These are phyloP conservation scores for Aegilops umbellulata DNA, from an alignment of 176 grass and related monocot genomes.

Conservation along the genomic window DNA sequence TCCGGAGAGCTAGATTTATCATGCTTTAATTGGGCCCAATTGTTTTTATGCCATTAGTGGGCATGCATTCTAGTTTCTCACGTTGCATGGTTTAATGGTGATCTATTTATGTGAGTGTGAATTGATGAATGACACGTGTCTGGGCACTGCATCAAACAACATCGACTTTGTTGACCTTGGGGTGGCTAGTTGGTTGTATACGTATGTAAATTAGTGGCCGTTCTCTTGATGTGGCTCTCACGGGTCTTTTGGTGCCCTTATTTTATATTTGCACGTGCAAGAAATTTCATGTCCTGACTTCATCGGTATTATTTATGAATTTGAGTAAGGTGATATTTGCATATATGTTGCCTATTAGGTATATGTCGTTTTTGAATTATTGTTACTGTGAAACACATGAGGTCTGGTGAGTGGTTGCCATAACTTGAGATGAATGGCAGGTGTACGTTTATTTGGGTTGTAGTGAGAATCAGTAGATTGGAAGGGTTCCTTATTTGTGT, in stretches of 20 bases:
- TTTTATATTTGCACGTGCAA: background rate
- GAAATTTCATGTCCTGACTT: background rate
- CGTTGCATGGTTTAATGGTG: background rate
- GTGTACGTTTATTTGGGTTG: background rate
- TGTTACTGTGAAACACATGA: background rate
- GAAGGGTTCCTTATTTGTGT: background rate
- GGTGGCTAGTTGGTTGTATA: background rate
- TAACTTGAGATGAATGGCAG: background rate
- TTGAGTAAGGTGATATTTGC: background rate
- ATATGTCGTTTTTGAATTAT: conserved; percentile 2
- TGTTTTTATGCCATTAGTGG: background rate
- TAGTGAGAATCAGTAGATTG: background rate
- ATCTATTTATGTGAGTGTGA: background rate
- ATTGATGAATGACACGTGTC: conserved; percentile 2
- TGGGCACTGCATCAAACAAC: background rate
- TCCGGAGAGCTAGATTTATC: background rate
- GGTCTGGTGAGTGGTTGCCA: background rate
- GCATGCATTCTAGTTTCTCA: background rate
- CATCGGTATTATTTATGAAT: background rate
- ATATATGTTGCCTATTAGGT: background rate
- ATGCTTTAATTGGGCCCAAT: conserved; percentile 3
- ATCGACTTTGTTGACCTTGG: background rate
- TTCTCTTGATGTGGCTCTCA: conserved; percentile 20
- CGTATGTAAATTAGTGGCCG: background rate
- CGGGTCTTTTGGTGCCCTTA: background rate